phyloP scores from a whole-genome alignment of 768 basidiomycete species.

The Leccinum variicolor region DNA sequence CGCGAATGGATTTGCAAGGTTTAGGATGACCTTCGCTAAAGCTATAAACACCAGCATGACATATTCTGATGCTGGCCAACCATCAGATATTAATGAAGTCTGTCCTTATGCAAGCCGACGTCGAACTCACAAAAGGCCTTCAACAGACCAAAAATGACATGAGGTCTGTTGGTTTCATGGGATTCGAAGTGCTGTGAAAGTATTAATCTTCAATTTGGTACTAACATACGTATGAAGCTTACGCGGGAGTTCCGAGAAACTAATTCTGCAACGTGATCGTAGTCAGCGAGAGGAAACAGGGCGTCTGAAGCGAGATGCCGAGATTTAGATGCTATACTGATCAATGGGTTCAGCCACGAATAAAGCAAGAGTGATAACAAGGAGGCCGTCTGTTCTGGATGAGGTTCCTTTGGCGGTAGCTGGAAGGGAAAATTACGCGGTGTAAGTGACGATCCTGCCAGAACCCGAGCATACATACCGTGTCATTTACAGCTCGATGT shows the following conservation, averaged over 20 bases:
- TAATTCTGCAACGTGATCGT: constrained; percentile 34
- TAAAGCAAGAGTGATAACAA: constrained; percentile 37
- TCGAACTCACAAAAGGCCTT: constrained; percentile 5
- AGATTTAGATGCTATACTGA: constrained; percentile 39
- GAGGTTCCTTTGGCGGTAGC: constrained; percentile 10
- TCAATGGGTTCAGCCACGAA: constrained; percentile 50
- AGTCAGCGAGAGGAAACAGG: constrained; percentile 50
- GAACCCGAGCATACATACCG: background rate
- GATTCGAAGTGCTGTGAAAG: background rate
- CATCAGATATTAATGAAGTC: background rate
- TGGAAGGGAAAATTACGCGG: constrained; percentile 5
- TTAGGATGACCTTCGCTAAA: background rate
- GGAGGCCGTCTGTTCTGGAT: constrained; percentile 40
- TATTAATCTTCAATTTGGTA: background rate
- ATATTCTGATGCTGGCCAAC: constrained; percentile 1
- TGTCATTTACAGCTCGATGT: background rate
- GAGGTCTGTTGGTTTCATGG: background rate
- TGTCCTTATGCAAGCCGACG: background rate
- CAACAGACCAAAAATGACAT: constrained; percentile 2
- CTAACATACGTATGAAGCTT: constrained; percentile 3
- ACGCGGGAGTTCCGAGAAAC: constrained; percentile 30
- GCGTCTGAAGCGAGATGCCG: constrained; percentile 40
- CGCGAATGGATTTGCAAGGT: constrained; percentile 5
- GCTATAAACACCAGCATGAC: background rate
- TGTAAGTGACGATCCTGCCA: background rate